Evolutionary conservation across 2,329 filamentous ascomycete genomes (phyloP).

Genomic region (Neophaeococcomyces aloes): DNA sequence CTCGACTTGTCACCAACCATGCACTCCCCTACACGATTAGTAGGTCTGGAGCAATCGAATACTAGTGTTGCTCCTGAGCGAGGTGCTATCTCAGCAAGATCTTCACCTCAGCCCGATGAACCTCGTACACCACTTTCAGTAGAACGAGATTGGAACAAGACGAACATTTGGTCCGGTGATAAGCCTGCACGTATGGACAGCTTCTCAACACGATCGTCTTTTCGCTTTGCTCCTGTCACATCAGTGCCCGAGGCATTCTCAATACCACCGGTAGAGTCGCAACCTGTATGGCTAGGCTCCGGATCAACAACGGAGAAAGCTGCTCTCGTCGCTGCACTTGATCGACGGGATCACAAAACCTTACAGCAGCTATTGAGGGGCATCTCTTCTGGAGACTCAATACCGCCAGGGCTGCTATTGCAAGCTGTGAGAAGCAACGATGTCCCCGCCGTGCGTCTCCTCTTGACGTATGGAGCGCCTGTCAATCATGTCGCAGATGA

Average conservation of each 20-base stretch:
- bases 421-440: constrained; percentile 45
- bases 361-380: not conserved
- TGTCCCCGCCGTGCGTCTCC: constrained; percentile 43
- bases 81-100: not conserved
- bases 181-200: not conserved
- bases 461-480: constrained; percentile 48
- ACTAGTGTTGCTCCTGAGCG: not conserved
- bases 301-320: not conserved
- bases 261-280: not conserved
- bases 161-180: not conserved
- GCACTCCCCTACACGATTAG: not conserved
- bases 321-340: not conserved
- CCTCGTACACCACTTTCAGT: not conserved
- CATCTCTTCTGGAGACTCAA: not conserved
- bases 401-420: constrained; percentile 35
- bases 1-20: not conserved
- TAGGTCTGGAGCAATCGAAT: not conserved
- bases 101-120: not conserved
- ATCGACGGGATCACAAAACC: not conserved
- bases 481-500: constrained; percentile 42
- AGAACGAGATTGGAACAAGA: not conserved
- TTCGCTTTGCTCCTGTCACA: not conserved
- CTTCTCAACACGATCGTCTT: not conserved
- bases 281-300: not conserved
- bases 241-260: not conserved